Percentiles rank a stretch among this genome's conserved stretches.
These are phyloP conservation scores for Kalmanozyma brasiliensis DNA, from an alignment of 1,284 basidiomycete species.

Conservation along the genomic window DNA sequence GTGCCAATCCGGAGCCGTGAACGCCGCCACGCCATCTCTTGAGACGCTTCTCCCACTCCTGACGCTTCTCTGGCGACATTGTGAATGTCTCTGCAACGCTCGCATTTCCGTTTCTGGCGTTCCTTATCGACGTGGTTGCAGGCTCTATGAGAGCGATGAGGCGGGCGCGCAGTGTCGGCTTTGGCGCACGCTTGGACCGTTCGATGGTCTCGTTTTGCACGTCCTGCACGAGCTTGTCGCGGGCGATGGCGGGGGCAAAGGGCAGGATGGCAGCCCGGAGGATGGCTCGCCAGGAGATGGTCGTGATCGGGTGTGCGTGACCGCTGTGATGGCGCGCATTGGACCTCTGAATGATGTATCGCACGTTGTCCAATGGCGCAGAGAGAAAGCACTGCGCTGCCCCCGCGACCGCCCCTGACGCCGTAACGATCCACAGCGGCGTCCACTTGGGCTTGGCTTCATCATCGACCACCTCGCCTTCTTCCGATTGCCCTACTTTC, in stretches of 20 bases:
- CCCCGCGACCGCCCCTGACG: slow-evolving; percentile 67
- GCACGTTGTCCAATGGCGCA: slow-evolving; percentile 69
- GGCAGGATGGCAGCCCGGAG: slow-evolving; percentile 63
- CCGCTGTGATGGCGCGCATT: slow-evolving; percentile 6
- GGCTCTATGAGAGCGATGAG: slow-evolving; percentile 27
- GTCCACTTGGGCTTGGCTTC: slow-evolving; percentile 41
- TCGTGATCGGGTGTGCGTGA: slow-evolving; percentile 7
- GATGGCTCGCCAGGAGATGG: slow-evolving; percentile 62
- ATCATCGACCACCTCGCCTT: slow-evolving; percentile 2
- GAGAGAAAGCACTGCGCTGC: slow-evolving; percentile 69
- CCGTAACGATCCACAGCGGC: slow-evolving; percentile 57
- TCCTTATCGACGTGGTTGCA: slow-evolving; percentile 16
- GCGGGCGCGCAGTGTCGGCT: slow-evolving; percentile 20
- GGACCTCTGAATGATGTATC: slow-evolving; percentile 64
- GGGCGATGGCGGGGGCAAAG: slow-evolving; percentile 54
- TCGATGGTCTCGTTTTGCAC: slow-evolving; percentile 48
- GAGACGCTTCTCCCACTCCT: slow-evolving; percentile 60
- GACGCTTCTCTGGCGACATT: slow-evolving; percentile 46
- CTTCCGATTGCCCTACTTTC: background rate
- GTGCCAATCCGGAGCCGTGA: slow-evolving; percentile 63
- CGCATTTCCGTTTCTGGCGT: slow-evolving; percentile 5
- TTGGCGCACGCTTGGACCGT: slow-evolving; percentile 27
- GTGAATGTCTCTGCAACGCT: slow-evolving; percentile 21
- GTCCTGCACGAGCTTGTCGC: slow-evolving; percentile 46
- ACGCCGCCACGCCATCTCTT: slow-evolving; percentile 59